phyloP scores from a whole-genome alignment of 192 early-diverging fungal species.

The Linnemannia hyalina region DNA sequence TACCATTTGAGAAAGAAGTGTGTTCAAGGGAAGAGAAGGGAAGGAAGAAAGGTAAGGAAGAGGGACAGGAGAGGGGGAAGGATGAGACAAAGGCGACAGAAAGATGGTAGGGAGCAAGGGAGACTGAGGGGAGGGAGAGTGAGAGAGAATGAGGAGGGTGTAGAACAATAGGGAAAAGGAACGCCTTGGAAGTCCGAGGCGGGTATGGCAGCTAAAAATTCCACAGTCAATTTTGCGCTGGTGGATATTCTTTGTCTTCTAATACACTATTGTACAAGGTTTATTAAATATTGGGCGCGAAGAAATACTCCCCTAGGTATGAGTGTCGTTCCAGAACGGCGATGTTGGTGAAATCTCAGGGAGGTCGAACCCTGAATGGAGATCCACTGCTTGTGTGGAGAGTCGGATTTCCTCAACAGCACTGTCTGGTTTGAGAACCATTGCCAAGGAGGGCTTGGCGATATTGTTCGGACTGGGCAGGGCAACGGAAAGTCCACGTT shows the following conservation, averaged over 20 bases:
- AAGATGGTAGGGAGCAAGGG: too few species aligned
- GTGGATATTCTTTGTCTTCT: neutral
- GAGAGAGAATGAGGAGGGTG: too few species aligned
- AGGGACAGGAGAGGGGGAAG: too few species aligned
- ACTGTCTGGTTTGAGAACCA: neutral
- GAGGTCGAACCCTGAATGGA: conserved; percentile 23
- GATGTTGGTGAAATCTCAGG: conserved; percentile 44
- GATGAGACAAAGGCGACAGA: too few species aligned
- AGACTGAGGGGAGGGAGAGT: too few species aligned
- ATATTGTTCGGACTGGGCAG: neutral
- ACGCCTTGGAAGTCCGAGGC: too few species aligned
- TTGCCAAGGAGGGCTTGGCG: neutral
- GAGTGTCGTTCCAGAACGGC: conserved; percentile 40
- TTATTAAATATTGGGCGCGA: neutral
- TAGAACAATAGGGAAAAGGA: too few species aligned
- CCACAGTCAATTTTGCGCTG: too few species aligned
- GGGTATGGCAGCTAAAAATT: too few species aligned
- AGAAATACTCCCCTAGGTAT: neutral
- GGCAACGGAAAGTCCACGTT: conserved; percentile 25
- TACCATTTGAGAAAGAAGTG: too few species aligned
- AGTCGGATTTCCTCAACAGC: neutral
- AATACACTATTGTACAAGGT: neutral
- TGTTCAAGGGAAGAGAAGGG: too few species aligned
- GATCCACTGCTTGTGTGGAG: neutral
- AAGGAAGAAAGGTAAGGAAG: too few species aligned